A percentile compares a stretch with the other conserved stretches of the same genome.
Evolutionary conservation across 352 stramenopile genomes (phyloP).

Genomic region (Pythium phragmitis): DNA sequence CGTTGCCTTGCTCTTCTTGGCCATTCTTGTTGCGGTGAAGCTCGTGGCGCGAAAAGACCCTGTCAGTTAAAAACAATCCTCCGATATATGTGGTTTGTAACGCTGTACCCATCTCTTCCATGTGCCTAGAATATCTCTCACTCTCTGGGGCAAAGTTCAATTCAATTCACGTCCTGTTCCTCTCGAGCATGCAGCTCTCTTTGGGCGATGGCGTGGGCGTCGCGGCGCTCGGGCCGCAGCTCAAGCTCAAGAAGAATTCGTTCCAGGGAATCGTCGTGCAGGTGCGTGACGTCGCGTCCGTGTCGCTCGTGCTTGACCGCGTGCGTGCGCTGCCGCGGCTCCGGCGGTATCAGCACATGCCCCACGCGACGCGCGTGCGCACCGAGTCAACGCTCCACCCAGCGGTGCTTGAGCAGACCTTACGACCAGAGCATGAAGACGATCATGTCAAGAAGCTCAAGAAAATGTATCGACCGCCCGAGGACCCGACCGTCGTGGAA

Average conservation of each 20-base stretch:
- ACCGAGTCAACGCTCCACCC: constrained; percentile 13
- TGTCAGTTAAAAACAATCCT: background rate
- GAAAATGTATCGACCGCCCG: constrained; percentile 18
- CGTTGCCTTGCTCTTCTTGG: constrained; percentile 11
- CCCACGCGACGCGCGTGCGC: constrained; percentile 46
- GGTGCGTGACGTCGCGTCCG: constrained; percentile 27
- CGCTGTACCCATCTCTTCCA: constrained; percentile 11
- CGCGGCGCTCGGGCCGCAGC: constrained; percentile 46
- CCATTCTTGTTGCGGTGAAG: constrained; percentile 11
- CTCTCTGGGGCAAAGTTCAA: background rate
- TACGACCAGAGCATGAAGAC: constrained; percentile 7
- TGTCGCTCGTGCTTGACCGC: constrained; percentile 27
- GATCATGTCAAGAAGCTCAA: constrained; percentile 3
- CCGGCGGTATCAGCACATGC: constrained; percentile 47
- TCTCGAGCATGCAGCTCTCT: constrained; percentile 19
- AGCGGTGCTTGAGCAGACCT: constrained; percentile 9
- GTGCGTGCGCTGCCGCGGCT: constrained; percentile 39
- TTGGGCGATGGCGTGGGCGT: constrained; percentile 15
- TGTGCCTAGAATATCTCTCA: background rate
- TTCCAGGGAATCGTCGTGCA: constrained; percentile 68
- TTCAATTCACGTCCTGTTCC: background rate
- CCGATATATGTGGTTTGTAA: constrained; percentile 5
- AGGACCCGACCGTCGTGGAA: constrained; percentile 43
- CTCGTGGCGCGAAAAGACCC: background rate
- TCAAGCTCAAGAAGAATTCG: constrained; percentile 67